Evolutionary conservation across 2,329 filamentous ascomycete species (phyloP), one percentile per base, ranked within the genome.

Genomic region (Aplosporella prunicola): DNA sequence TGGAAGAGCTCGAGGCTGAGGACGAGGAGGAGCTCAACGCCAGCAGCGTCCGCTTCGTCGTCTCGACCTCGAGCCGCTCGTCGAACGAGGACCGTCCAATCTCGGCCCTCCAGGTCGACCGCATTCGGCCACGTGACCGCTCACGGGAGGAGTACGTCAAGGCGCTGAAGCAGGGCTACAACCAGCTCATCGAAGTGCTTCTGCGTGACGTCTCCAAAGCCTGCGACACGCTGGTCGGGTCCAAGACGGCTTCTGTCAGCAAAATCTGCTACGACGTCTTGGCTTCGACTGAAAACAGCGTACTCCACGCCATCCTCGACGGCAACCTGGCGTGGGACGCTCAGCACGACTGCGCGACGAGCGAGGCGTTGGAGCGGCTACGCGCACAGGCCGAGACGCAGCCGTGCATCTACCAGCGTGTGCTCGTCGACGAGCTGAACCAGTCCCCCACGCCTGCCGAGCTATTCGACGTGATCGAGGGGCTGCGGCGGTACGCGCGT

Each of bases 311-410:
- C 20, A n/a, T 40, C 22, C 26, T 40, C 20, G 38, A 40, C 32
- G 38, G 38, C 38, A 40, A 40, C 38, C 38, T 40, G n/a, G 38
- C 38, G 26, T 40, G 38, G 38, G 38, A 40, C 26, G 38, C 38
- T 13, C 32, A 40, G 38, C 38, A 40, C 32, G 38, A 40, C 26
- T 26, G 18, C 15, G 20, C 26, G 5, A 40, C 38, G 9, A 27
- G 32, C 5, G 23, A 24, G 9, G 38, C 38, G 20, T 20, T 40
- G 15, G 25, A 35, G 23, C 32, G 32, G n/a, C 38, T 40, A 32
- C 31, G 38, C 8, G 13, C 9, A 20, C 38, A 40, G 22, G 38
- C 38, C 20, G 24, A 11, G 5, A 16, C 28, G 26, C 38, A 40
- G 27, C 38, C 38, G 15, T 40, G 38, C 38, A 35, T 40, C 27